Percentiles rank a stretch among this genome's conserved stretches.
Conservation (phyloP, 768 basidiomycete genomes). For the Tephrocybe rancida region DNA sequence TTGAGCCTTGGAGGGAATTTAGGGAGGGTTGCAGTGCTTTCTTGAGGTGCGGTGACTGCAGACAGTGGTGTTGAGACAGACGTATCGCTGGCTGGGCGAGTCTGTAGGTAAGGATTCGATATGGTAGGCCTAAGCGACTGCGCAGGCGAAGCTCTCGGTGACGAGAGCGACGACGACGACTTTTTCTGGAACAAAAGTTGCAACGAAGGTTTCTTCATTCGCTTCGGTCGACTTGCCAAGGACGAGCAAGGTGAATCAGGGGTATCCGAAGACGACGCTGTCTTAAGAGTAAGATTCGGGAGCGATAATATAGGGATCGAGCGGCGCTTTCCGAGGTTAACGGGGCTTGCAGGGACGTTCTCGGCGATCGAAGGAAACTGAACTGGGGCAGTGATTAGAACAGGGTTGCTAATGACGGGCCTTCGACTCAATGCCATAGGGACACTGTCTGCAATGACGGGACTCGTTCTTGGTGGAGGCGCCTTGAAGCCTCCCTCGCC, state of each 20-base stretch:
- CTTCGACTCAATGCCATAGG: constrained; percentile 22
- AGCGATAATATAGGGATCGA: constrained; percentile 44
- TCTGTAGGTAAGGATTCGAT: constrained; percentile 32
- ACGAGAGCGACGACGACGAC: constrained; percentile 49
- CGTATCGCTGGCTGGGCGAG: constrained; percentile 46
- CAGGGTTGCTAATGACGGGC: constrained; percentile 30
- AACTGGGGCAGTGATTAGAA: constrained; percentile 32
- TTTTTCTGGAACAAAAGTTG: constrained; percentile 70
- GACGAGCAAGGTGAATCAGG: constrained; percentile 32
- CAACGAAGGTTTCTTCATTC: constrained; percentile 69
- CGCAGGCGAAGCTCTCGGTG: constrained; percentile 22
- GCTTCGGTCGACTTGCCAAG: constrained; percentile 33
- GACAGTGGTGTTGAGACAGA: constrained; percentile 53
- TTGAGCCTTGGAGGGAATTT: constrained; percentile 53
- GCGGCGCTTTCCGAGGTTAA: constrained; percentile 33
- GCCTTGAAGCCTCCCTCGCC: constrained; percentile 27
- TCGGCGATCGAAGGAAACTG: constrained; percentile 48
- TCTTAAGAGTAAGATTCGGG: constrained; percentile 31
- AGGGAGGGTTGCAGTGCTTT: constrained; percentile 40
- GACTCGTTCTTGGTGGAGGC: constrained; percentile 21
- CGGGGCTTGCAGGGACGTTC: constrained; percentile 12
- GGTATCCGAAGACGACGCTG: constrained; percentile 22
- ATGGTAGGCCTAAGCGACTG: constrained; percentile 27
- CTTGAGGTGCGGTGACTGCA: constrained; percentile 62
- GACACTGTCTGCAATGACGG: constrained; percentile 30